Conservation (phyloP, 2,329 filamentous ascomycete species). For the Macrophomina phaseolina region DNA sequence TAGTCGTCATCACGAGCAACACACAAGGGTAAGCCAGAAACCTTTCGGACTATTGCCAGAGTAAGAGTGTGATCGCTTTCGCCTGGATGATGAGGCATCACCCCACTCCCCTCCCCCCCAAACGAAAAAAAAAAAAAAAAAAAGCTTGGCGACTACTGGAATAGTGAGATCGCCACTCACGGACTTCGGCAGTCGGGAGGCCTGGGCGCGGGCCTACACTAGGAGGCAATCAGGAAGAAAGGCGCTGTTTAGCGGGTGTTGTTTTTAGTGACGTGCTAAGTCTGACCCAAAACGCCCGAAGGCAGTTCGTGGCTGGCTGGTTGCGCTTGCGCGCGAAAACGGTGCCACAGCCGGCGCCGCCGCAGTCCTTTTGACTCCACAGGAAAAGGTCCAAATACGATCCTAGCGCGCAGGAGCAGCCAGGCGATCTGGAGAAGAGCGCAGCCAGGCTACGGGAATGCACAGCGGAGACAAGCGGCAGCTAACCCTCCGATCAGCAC, state of each 20-base stretch:
- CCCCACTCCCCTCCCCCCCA: too few relatives aligned
- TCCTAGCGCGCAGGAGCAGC: not conserved
- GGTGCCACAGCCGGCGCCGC: conserved; percentile 10
- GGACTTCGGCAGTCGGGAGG: not conserved
- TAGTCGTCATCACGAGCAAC: not conserved
- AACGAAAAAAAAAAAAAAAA: not conserved
- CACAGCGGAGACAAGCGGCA: too few relatives aligned
- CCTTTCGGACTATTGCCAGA: too few relatives aligned
- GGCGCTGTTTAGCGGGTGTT: not conserved
- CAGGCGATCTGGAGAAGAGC: not conserved
- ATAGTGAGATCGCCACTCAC: not conserved
- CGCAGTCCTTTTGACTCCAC: not conserved
- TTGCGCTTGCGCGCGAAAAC: not conserved
- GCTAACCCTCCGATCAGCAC: too few relatives aligned
- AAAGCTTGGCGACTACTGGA: not conserved
- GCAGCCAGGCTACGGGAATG: too few relatives aligned
- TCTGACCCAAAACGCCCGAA: not conserved
- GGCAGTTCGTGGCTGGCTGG: conserved; percentile 6
- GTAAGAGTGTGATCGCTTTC: too few relatives aligned
- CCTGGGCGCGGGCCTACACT: too few relatives aligned
- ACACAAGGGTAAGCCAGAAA: too few relatives aligned
- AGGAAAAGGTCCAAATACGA: too few relatives aligned
- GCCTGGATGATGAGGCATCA: too few relatives aligned
- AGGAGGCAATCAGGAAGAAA: not conserved
- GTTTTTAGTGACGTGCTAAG: not conserved